Percentiles rank a stretch among this genome's conserved stretches.
phyloP scores from a whole-genome alignment of 2,329 filamentous ascomycete species.

The Colletotrichum agaves region DNA sequence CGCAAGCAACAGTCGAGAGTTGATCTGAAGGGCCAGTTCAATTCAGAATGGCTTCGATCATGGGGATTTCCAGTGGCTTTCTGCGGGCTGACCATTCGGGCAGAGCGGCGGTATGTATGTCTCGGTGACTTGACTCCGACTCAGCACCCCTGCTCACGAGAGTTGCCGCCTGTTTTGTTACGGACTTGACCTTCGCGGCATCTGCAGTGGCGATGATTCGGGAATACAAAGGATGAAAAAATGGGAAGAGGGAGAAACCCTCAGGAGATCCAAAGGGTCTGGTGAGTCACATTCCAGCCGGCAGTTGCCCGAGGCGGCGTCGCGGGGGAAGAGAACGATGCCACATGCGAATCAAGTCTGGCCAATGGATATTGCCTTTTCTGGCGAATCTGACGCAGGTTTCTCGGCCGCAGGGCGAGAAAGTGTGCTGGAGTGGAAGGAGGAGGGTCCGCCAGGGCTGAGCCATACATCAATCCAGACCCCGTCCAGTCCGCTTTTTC shows the following conservation, averaged over 20 bases:
- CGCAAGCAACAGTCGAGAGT: no score
- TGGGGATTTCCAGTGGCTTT: background rate
- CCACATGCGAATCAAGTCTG: background rate
- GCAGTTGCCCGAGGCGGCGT: slow-evolving; percentile 20
- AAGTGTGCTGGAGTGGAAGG: no score
- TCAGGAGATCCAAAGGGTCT: background rate
- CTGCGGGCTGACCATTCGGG: background rate
- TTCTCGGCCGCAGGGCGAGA: background rate
- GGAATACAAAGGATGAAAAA: background rate
- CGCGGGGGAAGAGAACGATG: background rate
- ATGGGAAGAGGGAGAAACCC: background rate
- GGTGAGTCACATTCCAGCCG: slow-evolving; percentile 15
- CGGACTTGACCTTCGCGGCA: background rate
- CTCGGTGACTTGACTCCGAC: background rate
- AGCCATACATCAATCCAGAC: slow-evolving; percentile 4
- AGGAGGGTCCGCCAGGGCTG: slow-evolving; percentile 18
- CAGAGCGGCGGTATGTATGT: background rate
- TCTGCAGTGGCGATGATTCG: slow-evolving; percentile 12
- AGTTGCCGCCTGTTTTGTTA: background rate
- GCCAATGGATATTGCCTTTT: background rate
- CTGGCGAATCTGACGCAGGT: no score
- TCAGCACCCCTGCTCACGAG: background rate
- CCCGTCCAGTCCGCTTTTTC: slow-evolving; percentile 1
- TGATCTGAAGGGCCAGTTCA: no score
- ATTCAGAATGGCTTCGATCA: background rate